Base-by-base conservation (phyloP, 1,284 basidiomycete genomes). In the Boletellus deceptivus region DNA sequence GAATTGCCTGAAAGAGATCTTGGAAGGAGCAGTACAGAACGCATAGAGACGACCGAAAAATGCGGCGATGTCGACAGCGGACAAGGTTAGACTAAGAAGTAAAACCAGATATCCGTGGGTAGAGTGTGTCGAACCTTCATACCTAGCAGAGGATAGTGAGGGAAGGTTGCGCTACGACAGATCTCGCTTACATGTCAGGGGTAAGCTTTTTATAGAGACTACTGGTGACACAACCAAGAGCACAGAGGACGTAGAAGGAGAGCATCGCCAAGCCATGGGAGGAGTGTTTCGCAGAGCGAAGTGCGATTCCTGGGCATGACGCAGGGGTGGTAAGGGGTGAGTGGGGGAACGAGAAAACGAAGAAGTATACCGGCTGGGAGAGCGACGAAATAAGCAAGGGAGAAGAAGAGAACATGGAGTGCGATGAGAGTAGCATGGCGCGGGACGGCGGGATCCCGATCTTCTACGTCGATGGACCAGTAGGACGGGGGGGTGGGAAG, bases 401-500 rank as follows among this genome's bases (percentile, higher is more conserved):
- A 74, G 86, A 91, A 89, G 61, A 80, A 78, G 3, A 83, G 52
- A 20, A 74, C 78, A 66, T 93, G 90, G 3, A 80, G 66, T 37
- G 76, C 72, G 72, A 92, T 88, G 44, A 91, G 69, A 11, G 76
- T 76, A 18, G 84, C 82, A 63, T 86, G 78, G 37, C 80, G 74
- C 24, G 71, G 59, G 40, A 75, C 68, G 14, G 69, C 66, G 11
- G 72, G 66, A 49, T 75, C 74, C 3, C 67, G 69, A 48, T 80
- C 75, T 37, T 85, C 82, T 59, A 82, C 78, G 64, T 91, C 89
- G 57, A 87, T 79, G 7, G 85, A 82, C 69, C 82, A 91, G 65
- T 91, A 93, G 4, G 89, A 91, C 0, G 84, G 80, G 0, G 86
- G 86, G 0, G 85, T 89, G 0, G 83, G 82, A 2, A 71, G 65